Evolutionary conservation across 208 protist genomes (phyloP).

Genomic region (Plasmodiophora brassicae): DNA sequence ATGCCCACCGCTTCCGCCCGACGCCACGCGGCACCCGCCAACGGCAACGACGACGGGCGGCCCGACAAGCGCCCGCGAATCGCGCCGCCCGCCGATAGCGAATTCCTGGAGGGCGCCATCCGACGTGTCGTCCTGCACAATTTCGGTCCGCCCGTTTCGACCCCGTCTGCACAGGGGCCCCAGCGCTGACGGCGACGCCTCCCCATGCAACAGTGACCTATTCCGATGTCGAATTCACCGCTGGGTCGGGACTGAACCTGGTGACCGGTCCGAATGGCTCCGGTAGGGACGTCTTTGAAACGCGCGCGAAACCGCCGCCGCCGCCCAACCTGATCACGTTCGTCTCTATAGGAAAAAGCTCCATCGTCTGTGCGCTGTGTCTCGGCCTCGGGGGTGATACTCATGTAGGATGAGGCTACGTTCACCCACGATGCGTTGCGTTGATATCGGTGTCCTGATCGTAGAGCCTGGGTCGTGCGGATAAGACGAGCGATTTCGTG

Average conservation of each 20-base stretch:
- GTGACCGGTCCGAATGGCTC: constrained; percentile 71
- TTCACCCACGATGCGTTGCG: background rate
- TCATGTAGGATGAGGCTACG: constrained; percentile 41
- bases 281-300: background rate
- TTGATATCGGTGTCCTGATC: constrained; percentile 41
- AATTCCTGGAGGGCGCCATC: constrained; percentile 3
- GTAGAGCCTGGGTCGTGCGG: constrained; percentile 55
- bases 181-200: background rate
- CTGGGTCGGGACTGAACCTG: constrained; percentile 68
- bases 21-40: too few species aligned
- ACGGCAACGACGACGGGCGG: too few species aligned
- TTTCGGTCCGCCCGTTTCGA: background rate
- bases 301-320: too few species aligned
- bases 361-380: constrained; percentile 66
- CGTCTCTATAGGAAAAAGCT: constrained; percentile 62
- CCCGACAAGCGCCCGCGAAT: background rate
- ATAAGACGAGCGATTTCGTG: constrained; percentile 56
- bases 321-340: background rate
- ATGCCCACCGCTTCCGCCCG: too few species aligned
- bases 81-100: too few species aligned
- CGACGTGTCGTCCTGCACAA: background rate
- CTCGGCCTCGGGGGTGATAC: constrained; percentile 63
- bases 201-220: constrained; percentile 59
- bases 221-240: constrained; percentile 56
- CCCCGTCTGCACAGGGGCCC: background rate